Percentiles rank a stretch among this genome's conserved stretches.
These are phyloP conservation scores for Exophiala bonariae DNA, from an alignment of 2,329 filamentous ascomycete genomes.

Conservation along the genomic window DNA sequence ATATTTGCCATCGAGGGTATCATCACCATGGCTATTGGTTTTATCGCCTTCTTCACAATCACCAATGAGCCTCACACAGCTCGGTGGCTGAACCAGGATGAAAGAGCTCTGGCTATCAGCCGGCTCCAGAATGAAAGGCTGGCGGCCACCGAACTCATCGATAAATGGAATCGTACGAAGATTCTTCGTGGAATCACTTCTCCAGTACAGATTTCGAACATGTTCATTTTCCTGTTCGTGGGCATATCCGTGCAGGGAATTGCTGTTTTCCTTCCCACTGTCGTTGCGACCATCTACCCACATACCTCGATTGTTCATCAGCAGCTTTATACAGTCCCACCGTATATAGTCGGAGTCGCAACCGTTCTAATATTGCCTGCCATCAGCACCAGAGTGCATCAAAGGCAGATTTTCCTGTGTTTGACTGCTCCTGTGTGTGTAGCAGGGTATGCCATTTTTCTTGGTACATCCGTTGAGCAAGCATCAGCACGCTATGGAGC, in stretches of 20 bases:
- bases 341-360: constrained; percentile 69
- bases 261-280: too few relatives aligned
- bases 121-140: constrained; percentile 69
- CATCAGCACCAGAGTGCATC: constrained; percentile 57
- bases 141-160: constrained; percentile 61
- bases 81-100: constrained; percentile 62
- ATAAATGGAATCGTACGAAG: constrained; percentile 46
- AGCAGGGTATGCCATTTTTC: too few relatives aligned
- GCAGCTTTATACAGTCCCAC: constrained; percentile 69
- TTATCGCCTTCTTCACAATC: constrained; percentile 63
- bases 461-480: too few relatives aligned
- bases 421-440: too few relatives aligned
- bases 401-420: too few relatives aligned
- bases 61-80: constrained; percentile 70
- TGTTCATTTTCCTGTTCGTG: too few relatives aligned
- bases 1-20: constrained; percentile 69
- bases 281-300: constrained; percentile 55
- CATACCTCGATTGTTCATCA: constrained; percentile 50
- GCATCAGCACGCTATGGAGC: too few relatives aligned
- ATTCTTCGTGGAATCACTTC: too few relatives aligned
- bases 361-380: constrained; percentile 60
- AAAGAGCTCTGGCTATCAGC: constrained; percentile 65
- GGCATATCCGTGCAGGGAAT: too few relatives aligned
- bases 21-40: not conserved
- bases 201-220: too few relatives aligned